Evolutionary conservation across 108 stramenopile species (phyloP).

Genomic region (Cyclotella choctawhatcheeana): DNA sequence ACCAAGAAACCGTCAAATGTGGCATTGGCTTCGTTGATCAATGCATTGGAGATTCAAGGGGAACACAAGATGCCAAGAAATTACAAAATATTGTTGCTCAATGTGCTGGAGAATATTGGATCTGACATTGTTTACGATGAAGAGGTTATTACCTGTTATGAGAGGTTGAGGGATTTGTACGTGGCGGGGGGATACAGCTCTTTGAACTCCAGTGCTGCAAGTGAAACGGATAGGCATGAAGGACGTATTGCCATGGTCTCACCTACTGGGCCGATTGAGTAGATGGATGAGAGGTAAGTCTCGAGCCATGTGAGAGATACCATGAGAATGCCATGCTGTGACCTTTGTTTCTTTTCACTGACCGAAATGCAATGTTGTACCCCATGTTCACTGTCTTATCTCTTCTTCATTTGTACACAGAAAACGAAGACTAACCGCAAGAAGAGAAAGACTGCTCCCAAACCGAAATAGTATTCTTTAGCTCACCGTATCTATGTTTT

Average conservation of each 20-base stretch:
- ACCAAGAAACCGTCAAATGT: slow-evolving; percentile 60
- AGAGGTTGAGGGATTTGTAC: slow-evolving; percentile 60
- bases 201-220: too few relatives aligned
- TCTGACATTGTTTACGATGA: slow-evolving; percentile 34
- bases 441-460: too few relatives aligned
- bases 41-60: slow-evolving; percentile 60
- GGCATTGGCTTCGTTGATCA: slow-evolving; percentile 70
- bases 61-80: slow-evolving; percentile 33
- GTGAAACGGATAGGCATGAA: slow-evolving; percentile 11
- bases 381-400: too few relatives aligned
- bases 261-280: slow-evolving; percentile 31
- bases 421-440: too few relatives aligned
- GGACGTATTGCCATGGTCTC: slow-evolving; percentile 28
- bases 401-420: too few relatives aligned
- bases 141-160: slow-evolving; percentile 58
- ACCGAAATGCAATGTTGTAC: too few relatives aligned
- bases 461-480: too few relatives aligned
- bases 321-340: too few relatives aligned
- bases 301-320: too few relatives aligned
- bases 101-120: slow-evolving; percentile 24
- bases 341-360: too few relatives aligned
- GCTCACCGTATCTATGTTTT: too few relatives aligned
- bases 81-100: slow-evolving; percentile 33
- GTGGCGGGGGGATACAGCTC: slow-evolving; percentile 51
- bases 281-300: too few relatives aligned